Conservation (phyloP, 1,284 basidiomycete genomes). For the Xerocomus minutiporus region DNA sequence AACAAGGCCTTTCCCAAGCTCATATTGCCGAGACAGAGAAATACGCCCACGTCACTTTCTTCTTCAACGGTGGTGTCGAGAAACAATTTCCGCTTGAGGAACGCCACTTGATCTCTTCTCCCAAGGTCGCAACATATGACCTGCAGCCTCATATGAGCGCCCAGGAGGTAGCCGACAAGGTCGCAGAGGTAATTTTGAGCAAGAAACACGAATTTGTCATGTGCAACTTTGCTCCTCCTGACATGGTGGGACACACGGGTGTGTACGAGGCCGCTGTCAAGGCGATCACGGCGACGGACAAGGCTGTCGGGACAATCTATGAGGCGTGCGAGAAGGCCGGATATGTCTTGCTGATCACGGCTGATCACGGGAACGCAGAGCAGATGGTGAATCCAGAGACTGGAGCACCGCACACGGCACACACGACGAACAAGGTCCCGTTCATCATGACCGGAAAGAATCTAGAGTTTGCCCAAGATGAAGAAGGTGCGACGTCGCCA, state of each 20-base stretch:
- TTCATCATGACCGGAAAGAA: conserved; percentile 70
- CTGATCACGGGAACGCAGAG: conserved; percentile 91
- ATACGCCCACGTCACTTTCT: conserved; percentile 94
- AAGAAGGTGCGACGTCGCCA: conserved; percentile 42
- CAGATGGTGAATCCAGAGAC: conserved; percentile 86
- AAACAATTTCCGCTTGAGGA: conserved; percentile 83
- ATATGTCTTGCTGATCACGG: conserved; percentile 81
- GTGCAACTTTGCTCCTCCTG: conserved; percentile 94
- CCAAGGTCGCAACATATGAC: conserved; percentile 88
- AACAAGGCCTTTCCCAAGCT: conserved; percentile 74
- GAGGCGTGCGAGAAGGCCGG: conserved; percentile 80
- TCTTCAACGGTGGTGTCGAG: conserved; percentile 94
- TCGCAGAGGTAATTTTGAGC: conserved; percentile 74
- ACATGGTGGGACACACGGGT: conserved; percentile 94
- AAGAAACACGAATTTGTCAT: conserved; percentile 81
- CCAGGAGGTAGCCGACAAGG: conserved; percentile 82
- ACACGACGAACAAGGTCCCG: conserved; percentile 81
- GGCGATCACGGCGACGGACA: conserved; percentile 80
- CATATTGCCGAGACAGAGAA: conserved; percentile 95
- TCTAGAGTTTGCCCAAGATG: conserved; percentile 38
- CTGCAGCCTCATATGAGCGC: conserved; percentile 84
- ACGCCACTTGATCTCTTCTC: conserved; percentile 83
- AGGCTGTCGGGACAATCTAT: conserved; percentile 81
- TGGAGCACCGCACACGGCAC: conserved; percentile 81
- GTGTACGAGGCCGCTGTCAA: conserved; percentile 83